Percentiles rank a stretch among this genome's conserved stretches.
Evolutionary conservation across 345 rosid species (phyloP).

Genomic region (Firmiana major): DNA sequence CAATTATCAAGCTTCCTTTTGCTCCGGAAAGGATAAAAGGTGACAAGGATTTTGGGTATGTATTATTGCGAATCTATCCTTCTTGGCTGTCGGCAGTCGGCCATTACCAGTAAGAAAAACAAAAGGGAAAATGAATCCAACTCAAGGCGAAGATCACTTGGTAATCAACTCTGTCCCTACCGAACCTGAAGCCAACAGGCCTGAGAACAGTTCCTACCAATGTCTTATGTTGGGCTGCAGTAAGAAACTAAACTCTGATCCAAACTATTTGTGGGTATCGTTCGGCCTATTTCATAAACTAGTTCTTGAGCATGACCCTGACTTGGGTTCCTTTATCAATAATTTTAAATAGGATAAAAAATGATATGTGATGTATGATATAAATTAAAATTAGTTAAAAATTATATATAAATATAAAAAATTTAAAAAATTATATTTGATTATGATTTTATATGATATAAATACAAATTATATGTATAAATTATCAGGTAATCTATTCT

Average conservation of each 20-base stretch:
- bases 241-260: background rate
- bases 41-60: background rate
- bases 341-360: no score
- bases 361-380: no score
- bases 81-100: no score
- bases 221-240: background rate
- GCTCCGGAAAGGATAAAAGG: background rate
- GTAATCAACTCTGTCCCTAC: background rate
- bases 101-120: no score
- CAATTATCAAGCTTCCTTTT: background rate
- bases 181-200: background rate
- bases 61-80: background rate
- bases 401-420: no score
- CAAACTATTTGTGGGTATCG: background rate
- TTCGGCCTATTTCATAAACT: background rate
- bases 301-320: background rate
- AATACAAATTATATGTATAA: no score
- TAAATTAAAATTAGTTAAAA: no score
- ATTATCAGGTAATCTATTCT: no score
- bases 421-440: no score
- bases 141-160: background rate
- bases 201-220: background rate
- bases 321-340: background rate
- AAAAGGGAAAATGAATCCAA: background rate
- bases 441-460: no score